Evolutionary conservation across 495 filamentous ascomycete genomes (phyloP), one percentile per base, ranked within the genome.

Genomic region (Podospora pseudoanserina): DNA sequence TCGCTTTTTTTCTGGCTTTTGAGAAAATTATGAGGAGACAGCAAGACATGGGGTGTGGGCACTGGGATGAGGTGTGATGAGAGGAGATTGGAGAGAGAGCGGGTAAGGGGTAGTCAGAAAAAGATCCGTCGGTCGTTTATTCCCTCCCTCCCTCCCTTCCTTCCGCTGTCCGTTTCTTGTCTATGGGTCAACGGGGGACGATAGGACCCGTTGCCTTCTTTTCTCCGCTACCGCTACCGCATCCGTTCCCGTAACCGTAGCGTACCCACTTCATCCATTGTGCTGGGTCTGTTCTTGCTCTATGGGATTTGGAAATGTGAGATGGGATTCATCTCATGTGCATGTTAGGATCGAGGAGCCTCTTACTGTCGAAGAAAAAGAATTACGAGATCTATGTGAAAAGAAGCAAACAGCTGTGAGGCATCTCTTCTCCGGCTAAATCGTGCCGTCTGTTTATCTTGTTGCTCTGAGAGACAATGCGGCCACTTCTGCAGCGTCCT

Each of bases 71-170:
- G 39, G 39, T 49, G 39, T 49, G 39, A 49, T 49, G 39, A 11
- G 39, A 16, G 9, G 15, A 23, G 15, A 49, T 3, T 1, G 9
- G 39, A 49, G 7, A 16, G 6, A 49, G 9, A 13, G 39, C 39
- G 39, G 39, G 11, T 49, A 49, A 11, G 39, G 9, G 39, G 0
- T 11, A 49, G 39, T 49, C 39, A 13, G 39, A 11, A 11, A 49
- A 7, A 49, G 39, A 49, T 49, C 39, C 39, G 39, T 49, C 39
- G 39, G 39, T 16, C 15, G n/a, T 58, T 58, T 20, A 9, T 27
- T 58, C 56, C 23, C 56, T 58, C 56, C 19, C 59, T 28, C 32
- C 59, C 20, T 32, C 32, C 59, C 27, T 61, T 61, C 59, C 59
- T 61, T 28, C 59, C 59, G 26, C 27, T 30, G 23, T 32, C 30